Base-by-base conservation (phyloP, 306 rosid genomes). In the Urtica urens region DNA sequence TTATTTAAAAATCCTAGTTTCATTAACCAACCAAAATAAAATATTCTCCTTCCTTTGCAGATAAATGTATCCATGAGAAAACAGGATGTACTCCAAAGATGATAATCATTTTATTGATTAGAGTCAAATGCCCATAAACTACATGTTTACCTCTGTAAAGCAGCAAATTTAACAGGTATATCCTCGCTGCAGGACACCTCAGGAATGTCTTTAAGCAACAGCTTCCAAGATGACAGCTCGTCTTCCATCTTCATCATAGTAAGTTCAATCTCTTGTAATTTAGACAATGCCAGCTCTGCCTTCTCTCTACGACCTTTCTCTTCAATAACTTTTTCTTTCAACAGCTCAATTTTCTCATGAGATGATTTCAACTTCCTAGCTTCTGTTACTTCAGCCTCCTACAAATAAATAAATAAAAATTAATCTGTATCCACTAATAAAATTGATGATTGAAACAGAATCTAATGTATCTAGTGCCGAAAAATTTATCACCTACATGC, bases 331-430 rank as follows among this genome's bases (percentile, higher is more conserved):
- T 84, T 84, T 71, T 84, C 97, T 67, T 77, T 79, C 71, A 90
- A 71, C 61, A 90, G 69, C 50, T 69, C 88, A 65, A 79, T 35
- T 50, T 73, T 69, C 58, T 86, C 93, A 46, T 72, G 81, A 55
- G 81, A 79, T 33, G 78, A 77, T 76, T 63, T 90, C 60, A 90
- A 67, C 74, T 79, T 90, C 63, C 79, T 75, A 31, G 97, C 95
- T 79, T 77, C 95, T 73, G 77, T 84, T 55, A 84, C 95, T 68
- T 84, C 97, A 64, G 92, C 67, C 62, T 90, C 97, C 97, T 90
- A 66, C 6, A 46, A 24, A 13, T 17, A 41, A 20, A 18, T 17
- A 41, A 9, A 24, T 13, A 24, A 46, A 46, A 46, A 23, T 2
- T 10, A 19, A 22, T 45, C 2, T 20, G 12, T 17, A 21, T 20